These are phyloP conservation scores for Histomonas meleagridis DNA, from an alignment of 208 protist species.

Conservation along the genomic window DNA sequence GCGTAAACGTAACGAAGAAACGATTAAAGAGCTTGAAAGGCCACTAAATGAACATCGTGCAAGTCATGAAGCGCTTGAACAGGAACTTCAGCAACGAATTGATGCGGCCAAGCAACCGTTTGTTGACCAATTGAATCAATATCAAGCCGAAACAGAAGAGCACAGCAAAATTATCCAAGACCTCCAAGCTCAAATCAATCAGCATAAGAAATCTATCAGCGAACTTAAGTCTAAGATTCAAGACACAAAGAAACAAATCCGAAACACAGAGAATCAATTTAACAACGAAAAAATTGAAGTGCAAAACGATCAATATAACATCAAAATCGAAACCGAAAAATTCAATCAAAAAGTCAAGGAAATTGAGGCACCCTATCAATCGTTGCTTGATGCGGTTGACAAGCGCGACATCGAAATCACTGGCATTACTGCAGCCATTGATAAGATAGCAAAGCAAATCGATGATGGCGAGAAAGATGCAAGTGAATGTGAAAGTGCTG, in stretches of 20 bases:
- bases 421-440: background rate
- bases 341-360: background rate
- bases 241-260: background rate
- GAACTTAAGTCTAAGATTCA: background rate
- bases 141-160: background rate
- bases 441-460: background rate
- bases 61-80: background rate
- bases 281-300: background rate
- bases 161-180: background rate
- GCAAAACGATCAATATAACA: background rate
- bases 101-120: background rate
- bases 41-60: background rate
- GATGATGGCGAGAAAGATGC: background rate
- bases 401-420: background rate
- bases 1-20: background rate
- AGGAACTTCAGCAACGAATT: background rate
- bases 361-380: conserved; percentile 12
- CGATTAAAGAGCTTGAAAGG: background rate
- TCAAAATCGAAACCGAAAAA: background rate
- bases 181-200: background rate
- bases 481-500: background rate
- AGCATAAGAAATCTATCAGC: background rate
- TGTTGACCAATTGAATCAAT: background rate
- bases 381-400: background rate
- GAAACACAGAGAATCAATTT: background rate